These are phyloP conservation scores for Allomyces macrogynus DNA, from an alignment of 192 early-diverging fungal species.

Conservation along the genomic window DNA sequence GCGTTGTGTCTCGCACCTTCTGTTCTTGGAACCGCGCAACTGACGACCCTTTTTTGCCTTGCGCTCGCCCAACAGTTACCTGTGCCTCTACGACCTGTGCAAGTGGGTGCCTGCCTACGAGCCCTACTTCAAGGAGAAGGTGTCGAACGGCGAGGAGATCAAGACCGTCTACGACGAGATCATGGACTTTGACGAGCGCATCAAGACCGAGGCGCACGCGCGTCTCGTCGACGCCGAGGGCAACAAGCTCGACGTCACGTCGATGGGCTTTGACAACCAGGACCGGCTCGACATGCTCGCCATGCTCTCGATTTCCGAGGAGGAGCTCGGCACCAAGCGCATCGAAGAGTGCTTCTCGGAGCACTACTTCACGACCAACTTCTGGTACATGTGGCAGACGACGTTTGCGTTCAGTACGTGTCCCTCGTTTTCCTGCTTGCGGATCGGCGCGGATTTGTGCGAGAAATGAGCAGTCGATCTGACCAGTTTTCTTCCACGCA, in stretches of 20 bases:
- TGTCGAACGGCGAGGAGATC: not conserved
- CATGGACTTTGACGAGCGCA: conserved; percentile 6
- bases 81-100: not conserved
- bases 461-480: conserved; percentile 3
- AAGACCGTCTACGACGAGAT: conserved; percentile 12
- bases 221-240: conserved; percentile 8
- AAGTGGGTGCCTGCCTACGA: not conserved
- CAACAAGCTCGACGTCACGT: conserved; percentile 9
- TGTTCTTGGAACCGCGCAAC: too few species aligned
- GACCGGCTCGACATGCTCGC: conserved; percentile 8
- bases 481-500: conserved; percentile 4
- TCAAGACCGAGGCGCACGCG: conserved; percentile 8
- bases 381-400: conserved; percentile 9
- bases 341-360: conserved; percentile 14
- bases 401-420: not conserved
- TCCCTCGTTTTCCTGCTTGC: too few species aligned
- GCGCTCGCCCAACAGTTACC: not conserved
- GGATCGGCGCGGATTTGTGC: too few species aligned
- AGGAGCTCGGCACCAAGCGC: conserved; percentile 7
- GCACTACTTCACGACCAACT: conserved; percentile 12
- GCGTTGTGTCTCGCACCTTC: not conserved
- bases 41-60: too few species aligned
- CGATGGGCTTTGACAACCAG: conserved; percentile 7
- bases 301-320: conserved; percentile 8
- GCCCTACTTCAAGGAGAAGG: too few species aligned